phyloP scores from a whole-genome alignment of 2,329 filamentous ascomycete genomes.

The Colletotrichum echinochloae region DNA sequence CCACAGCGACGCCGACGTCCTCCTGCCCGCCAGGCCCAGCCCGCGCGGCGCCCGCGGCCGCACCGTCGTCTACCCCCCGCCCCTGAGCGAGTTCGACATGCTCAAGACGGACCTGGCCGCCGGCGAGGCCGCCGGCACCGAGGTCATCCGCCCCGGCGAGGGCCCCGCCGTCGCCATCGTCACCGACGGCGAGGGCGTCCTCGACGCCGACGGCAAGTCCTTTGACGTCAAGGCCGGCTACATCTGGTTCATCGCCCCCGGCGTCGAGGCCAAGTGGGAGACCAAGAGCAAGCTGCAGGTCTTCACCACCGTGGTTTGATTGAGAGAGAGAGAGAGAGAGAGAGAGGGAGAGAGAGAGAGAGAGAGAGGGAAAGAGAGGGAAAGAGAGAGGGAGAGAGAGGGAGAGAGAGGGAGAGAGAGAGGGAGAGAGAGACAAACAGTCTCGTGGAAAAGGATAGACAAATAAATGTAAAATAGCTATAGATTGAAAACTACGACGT shows the following conservation, averaged over 20 bases:
- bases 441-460: neutral
- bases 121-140: constrained; percentile 60
- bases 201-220: constrained; percentile 65
- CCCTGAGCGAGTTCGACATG: constrained; percentile 79
- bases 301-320: constrained; percentile 50
- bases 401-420: too few relatives aligned
- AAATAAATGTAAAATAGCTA: neutral
- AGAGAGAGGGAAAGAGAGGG: too few relatives aligned
- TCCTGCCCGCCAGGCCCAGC: constrained; percentile 54
- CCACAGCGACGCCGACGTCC: constrained; percentile 67
- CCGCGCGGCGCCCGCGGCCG: constrained; percentile 66
- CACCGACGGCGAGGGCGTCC: constrained; percentile 67
- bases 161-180: constrained; percentile 75
- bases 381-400: too few relatives aligned
- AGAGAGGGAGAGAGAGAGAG: too few relatives aligned
- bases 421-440: too few relatives aligned
- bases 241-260: constrained; percentile 75
- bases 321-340: too few relatives aligned
- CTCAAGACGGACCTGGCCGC: constrained; percentile 70
- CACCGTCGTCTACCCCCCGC: constrained; percentile 73
- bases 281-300: constrained; percentile 51
- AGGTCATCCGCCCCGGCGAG: constrained; percentile 64
- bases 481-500: neutral
- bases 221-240: constrained; percentile 70
- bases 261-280: constrained; percentile 51